Evolutionary conservation across 208 protist species (phyloP).

Genomic region (Porcisia deanei): DNA sequence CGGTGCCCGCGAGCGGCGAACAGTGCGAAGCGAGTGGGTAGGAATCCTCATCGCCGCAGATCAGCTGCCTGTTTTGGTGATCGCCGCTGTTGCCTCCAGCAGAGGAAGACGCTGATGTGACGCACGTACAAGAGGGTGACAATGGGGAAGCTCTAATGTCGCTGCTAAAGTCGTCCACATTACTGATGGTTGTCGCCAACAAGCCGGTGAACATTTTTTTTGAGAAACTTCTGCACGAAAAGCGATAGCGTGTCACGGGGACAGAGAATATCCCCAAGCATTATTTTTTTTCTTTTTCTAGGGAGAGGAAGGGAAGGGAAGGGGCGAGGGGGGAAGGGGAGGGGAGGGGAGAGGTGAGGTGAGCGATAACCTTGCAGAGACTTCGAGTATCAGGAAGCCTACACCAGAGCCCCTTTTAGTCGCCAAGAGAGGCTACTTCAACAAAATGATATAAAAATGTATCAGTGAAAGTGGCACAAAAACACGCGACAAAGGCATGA

Average conservation of each 20-base stretch:
- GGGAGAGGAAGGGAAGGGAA: too few relatives aligned
- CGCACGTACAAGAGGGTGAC: not conserved
- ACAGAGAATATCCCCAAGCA: not conserved
- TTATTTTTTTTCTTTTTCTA: not conserved
- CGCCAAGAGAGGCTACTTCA: too few relatives aligned
- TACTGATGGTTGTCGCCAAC: constrained; percentile 11
- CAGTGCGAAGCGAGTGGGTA: not conserved
- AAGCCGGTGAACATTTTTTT: constrained; percentile 24
- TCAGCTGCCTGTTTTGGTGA: not conserved
- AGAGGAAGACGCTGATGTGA: not conserved
- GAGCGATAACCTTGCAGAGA: too few relatives aligned
- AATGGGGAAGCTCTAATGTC: not conserved
- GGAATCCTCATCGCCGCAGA: not conserved
- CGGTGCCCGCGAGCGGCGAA: not conserved
- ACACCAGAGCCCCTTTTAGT: too few relatives aligned
- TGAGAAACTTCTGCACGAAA: not conserved
- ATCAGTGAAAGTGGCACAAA: too few relatives aligned
- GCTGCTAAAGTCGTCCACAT: constrained; percentile 2
- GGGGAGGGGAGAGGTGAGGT: too few relatives aligned
- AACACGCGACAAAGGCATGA: too few relatives aligned
- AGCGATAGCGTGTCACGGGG: not conserved
- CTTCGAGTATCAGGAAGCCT: too few relatives aligned
- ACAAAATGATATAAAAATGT: too few relatives aligned
- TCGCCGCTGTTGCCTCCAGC: not conserved
- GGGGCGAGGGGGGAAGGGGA: too few relatives aligned